phyloP scores from a whole-genome alignment of 1,284 basidiomycete genomes.

The Malassezia yamatoensis region DNA sequence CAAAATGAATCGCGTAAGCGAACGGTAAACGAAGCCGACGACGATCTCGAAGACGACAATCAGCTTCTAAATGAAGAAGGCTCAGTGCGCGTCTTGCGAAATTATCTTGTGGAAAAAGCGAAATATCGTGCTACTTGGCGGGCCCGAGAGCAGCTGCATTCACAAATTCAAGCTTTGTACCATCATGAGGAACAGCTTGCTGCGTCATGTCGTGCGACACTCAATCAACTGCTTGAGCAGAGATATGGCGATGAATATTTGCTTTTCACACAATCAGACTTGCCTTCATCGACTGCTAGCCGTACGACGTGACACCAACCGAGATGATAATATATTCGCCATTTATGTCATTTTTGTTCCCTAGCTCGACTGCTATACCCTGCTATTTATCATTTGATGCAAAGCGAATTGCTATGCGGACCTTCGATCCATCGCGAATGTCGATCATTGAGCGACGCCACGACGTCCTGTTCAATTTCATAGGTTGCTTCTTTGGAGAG shows the following conservation, averaged over 20 bases:
- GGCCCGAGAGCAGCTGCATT: conserved; percentile 25
- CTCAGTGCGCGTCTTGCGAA: conserved; percentile 15
- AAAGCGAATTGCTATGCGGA: neutral
- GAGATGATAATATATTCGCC: no score
- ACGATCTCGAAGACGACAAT: neutral
- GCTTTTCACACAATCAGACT: no score
- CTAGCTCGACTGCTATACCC: conserved; percentile 7
- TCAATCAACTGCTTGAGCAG: conserved; percentile 26
- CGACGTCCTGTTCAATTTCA: conserved; percentile 85
- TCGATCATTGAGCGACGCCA: conserved; percentile 62
- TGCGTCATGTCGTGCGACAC: conserved; percentile 16
- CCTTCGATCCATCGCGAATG: conserved; percentile 61
- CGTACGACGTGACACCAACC: no score
- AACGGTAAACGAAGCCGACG: neutral
- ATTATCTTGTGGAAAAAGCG: conserved; percentile 41
- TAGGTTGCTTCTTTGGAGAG: conserved; percentile 48
- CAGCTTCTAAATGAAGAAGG: neutral
- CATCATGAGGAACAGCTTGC: conserved; percentile 14
- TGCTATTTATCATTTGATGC: neutral
- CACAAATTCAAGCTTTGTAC: conserved; percentile 11
- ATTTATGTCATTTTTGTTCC: conserved; percentile 11
- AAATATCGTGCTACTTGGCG: conserved; percentile 22
- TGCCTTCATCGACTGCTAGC: no score
- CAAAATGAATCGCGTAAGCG: neutral
- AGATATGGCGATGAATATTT: conserved; percentile 18